A percentile compares a stretch with the other conserved stretches of the same genome.
Conservation (phyloP, 169 alveolate genomes). For the Theileria parva region DNA sequence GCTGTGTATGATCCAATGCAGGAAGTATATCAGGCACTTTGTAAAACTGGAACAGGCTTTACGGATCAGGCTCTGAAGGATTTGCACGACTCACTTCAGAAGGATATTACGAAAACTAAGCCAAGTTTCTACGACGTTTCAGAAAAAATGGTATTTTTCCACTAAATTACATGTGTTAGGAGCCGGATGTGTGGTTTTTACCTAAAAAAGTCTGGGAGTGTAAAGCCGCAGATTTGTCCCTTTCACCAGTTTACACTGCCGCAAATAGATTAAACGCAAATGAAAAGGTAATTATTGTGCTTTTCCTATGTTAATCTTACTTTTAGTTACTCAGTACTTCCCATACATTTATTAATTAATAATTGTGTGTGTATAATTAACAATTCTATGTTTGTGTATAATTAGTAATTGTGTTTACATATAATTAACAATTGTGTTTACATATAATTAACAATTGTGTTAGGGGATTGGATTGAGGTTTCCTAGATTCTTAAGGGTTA, state of each 20-base stretch:
- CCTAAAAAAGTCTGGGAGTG: conserved; percentile 97
- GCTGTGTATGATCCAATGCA: conserved; percentile 94
- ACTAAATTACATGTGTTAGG: conserved; percentile 11
- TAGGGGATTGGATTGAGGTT: conserved; percentile 97
- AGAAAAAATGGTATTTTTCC: conserved; percentile 57
- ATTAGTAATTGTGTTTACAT: not conserved
- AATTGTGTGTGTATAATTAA: not conserved
- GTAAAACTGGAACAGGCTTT: conserved; percentile 97
- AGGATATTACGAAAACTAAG: conserved; percentile 77
- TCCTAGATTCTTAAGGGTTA: conserved; percentile 94
- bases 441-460: conserved; percentile 12
- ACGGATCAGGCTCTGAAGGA: conserved; percentile 88
- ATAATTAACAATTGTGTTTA: not conserved
- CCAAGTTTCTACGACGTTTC: conserved; percentile 71
- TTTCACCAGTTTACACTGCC: conserved; percentile 96
- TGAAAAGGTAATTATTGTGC: conserved; percentile 41
- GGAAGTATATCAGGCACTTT: conserved; percentile 92
- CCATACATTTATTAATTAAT: not conserved
- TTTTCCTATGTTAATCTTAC: not conserved
- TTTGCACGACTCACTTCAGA: conserved; percentile 80
- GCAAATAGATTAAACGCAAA: conserved; percentile 83
- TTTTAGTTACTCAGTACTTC: not conserved
- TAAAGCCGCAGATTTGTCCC: conserved; percentile 95
- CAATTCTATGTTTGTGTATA: not conserved
- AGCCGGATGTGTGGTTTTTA: conserved; percentile 85